Base-by-base conservation (phyloP, 208 protist genomes). In the Acanthamoeba sp. region DNA sequence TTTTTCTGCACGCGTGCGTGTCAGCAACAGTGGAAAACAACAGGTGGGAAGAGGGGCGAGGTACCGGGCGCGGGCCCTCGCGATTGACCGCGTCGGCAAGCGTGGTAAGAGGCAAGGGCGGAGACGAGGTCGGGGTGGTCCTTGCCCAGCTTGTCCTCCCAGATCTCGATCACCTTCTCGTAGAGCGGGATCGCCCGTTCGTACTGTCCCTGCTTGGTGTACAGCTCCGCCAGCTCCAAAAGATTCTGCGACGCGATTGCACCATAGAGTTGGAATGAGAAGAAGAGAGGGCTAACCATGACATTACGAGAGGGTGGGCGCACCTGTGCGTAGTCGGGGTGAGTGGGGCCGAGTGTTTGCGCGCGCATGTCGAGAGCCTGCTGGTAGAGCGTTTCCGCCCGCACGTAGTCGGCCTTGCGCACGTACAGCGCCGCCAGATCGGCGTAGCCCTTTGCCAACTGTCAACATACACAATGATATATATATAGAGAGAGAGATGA, bases 101-200 rank as follows among this genome's bases (percentile, higher is more conserved):
- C 87, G 38, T 92, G 87, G 87, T 92, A 92, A 24, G 62, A 80
- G 38, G 24, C 57, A 9, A 92, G 40, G 34, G 87, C 87, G 29
- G 66, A 24, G 59, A 69, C 62, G 27, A 92, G 40, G 42, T 94
- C 90, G 18, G 90, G 90, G 50, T 94, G 90, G 48, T 94, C 73
- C 52, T 85, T 80, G 64, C 90, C 90, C 40, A 94, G 71, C 69
- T 94, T 94, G 36, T 94, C 90, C 71, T 94, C 69, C 90, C 90
- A 94, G n/a, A 94, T 94, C 48, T 94, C 90, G 45, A 94, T 80
- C 45, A 92, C 87, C 50, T 94, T 85, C 48, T 94, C 90, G 69
- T 94, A 94, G 45, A 94, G 71, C 20, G 90, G 90, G 4, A 94
- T 55, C n/a, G 90, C 90, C 3, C 57, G 45, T 45, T 94, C 90